A percentile compares a stretch with the other conserved stretches of the same genome.
Conservation (phyloP, 805 yeast genomes). For the Barnettozyma wickerhamii region DNA sequence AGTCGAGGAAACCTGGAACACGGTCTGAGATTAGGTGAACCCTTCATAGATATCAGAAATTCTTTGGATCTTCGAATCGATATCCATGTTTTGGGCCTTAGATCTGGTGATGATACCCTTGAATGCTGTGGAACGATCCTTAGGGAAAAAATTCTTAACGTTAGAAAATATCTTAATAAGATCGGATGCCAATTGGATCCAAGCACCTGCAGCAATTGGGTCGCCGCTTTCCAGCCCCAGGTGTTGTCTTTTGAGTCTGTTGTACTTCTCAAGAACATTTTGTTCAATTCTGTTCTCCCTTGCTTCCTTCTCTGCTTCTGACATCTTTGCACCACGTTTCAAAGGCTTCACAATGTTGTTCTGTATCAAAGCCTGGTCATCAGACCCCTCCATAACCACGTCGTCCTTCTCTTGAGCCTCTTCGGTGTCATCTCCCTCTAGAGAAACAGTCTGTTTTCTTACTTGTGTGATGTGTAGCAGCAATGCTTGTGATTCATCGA, state of each 20-base stretch:
- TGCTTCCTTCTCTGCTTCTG: slow-evolving; percentile 45
- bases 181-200: slow-evolving; percentile 83
- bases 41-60: slow-evolving; percentile 63
- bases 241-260: slow-evolving; percentile 49
- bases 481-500: slow-evolving; percentile 49
- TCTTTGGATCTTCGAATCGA: slow-evolving; percentile 71
- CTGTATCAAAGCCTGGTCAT: slow-evolving; percentile 21
- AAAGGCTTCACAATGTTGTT: slow-evolving; percentile 18
- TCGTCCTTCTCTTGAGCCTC: slow-evolving; percentile 11
- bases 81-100: slow-evolving; percentile 53
- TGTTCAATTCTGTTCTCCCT: slow-evolving; percentile 54
- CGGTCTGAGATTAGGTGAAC: slow-evolving; percentile 36
- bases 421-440: background rate
- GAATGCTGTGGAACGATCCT: slow-evolving; percentile 66
- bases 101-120: slow-evolving; percentile 63
- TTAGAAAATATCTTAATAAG: slow-evolving; percentile 78
- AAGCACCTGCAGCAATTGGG: slow-evolving; percentile 60
- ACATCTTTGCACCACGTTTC: slow-evolving; percentile 29
- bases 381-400: slow-evolving; percentile 18
- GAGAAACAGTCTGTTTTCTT: too few relatives aligned
- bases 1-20: slow-evolving; percentile 43
- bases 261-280: slow-evolving; percentile 52
- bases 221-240: slow-evolving; percentile 46
- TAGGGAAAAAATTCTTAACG: slow-evolving; percentile 73
- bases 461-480: slow-evolving; percentile 50